Conservation (phyloP, 257 asterid species). For the Gentiana macrophylla region DNA sequence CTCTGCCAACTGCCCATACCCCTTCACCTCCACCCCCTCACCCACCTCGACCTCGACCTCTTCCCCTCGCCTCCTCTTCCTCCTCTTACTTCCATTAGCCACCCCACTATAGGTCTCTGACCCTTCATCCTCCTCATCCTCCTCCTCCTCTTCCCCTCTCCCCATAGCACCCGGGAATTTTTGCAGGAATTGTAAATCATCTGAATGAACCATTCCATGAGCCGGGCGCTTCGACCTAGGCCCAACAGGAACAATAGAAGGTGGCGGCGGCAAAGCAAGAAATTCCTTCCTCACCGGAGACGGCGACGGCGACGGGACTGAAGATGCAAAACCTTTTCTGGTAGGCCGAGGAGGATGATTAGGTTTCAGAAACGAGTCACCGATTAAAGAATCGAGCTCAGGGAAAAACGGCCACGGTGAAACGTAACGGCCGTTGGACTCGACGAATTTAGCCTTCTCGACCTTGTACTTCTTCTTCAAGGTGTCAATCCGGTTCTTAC, state of each 20-base stretch:
- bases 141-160: slow-evolving; percentile 23
- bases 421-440: slow-evolving; percentile 44
- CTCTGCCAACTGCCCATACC: slow-evolving; percentile 50
- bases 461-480: slow-evolving; percentile 78
- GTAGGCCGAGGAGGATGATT: slow-evolving; percentile 26
- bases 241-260: slow-evolving; percentile 73
- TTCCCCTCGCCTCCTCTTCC: slow-evolving; percentile 20
- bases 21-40: slow-evolving; percentile 21
- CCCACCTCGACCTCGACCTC: background rate
- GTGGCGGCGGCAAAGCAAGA: slow-evolving; percentile 23
- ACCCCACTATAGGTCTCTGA: slow-evolving; percentile 21
- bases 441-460: slow-evolving; percentile 51
- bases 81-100: slow-evolving; percentile 11
- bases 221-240: slow-evolving; percentile 66
- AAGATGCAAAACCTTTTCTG: slow-evolving; percentile 2
- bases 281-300: slow-evolving; percentile 15
- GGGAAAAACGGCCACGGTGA: slow-evolving; percentile 75
- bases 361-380: slow-evolving; percentile 27
- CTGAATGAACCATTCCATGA: slow-evolving; percentile 15
- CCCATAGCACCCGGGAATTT: slow-evolving; percentile 59
- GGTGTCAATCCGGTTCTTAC: slow-evolving; percentile 93
- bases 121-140: slow-evolving; percentile 28
- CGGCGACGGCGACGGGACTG: slow-evolving; percentile 6
- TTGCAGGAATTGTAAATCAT: slow-evolving; percentile 33
- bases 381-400: slow-evolving; percentile 60